Conservation (phyloP, 192 early-diverging fungal genomes). For the Nowakowskiella sp. region DNA sequence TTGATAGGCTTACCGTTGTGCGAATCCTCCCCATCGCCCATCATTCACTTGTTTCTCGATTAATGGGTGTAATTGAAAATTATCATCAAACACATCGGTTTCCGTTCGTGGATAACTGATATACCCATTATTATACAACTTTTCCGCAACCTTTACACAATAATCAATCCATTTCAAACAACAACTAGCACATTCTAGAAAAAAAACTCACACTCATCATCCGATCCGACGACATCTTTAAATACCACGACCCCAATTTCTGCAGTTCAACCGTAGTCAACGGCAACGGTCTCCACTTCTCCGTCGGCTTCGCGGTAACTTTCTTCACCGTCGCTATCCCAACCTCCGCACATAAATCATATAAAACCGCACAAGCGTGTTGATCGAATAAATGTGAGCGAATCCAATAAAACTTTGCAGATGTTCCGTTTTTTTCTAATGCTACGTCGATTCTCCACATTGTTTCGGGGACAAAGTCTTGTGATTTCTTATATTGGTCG, state of each 20-base stretch:
- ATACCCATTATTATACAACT: constrained; percentile 76
- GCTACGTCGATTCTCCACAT: constrained; percentile 83
- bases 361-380: constrained; percentile 56
- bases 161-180: neutral
- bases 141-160: constrained; percentile 71
- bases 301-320: constrained; percentile 55
- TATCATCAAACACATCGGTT: constrained; percentile 78
- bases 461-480: constrained; percentile 75
- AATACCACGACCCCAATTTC: constrained; percentile 62
- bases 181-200: neutral
- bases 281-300: constrained; percentile 86
- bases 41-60: constrained; percentile 56
- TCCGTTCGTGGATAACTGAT: constrained; percentile 97
- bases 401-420: constrained; percentile 66
- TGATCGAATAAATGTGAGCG: constrained; percentile 71
- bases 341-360: constrained; percentile 61
- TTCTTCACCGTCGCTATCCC: constrained; percentile 49
- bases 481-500: constrained; percentile 64
- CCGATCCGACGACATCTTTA: constrained; percentile 68
- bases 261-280: constrained; percentile 92
- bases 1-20: constrained; percentile 31
- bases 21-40: constrained; percentile 32
- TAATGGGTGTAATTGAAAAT: constrained; percentile 59
- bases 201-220: constrained; percentile 67
- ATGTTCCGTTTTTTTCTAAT: constrained; percentile 24